phyloP scores from a whole-genome alignment of 805 yeast species.

The Candida krabiensis region DNA sequence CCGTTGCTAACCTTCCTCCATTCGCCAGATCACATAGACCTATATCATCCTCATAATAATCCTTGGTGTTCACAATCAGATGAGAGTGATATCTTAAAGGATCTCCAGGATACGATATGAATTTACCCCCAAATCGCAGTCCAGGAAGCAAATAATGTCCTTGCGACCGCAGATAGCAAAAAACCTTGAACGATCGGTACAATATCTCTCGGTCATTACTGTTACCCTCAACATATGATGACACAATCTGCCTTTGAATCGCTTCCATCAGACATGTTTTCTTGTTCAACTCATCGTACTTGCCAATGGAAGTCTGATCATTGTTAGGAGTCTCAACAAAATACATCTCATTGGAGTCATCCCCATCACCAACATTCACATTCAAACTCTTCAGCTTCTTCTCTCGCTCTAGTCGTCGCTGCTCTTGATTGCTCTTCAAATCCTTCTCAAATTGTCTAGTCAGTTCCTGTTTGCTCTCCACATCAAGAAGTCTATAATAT shows the following conservation, averaged over 20 bases:
- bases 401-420: constrained; percentile 11
- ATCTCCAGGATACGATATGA: constrained; percentile 92
- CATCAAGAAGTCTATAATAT: constrained; percentile 2
- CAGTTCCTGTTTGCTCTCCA: constrained; percentile 3
- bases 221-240: constrained; percentile 1
- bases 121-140: constrained; percentile 85
- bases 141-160: constrained; percentile 73
- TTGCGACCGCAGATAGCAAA: constrained; percentile 20
- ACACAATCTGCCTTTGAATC: constrained; percentile 6
- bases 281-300: neutral
- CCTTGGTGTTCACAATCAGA: constrained; percentile 58
- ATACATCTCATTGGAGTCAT: constrained; percentile 10
- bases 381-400: constrained; percentile 5
- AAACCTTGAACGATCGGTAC: constrained; percentile 19
- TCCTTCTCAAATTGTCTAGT: constrained; percentile 9
- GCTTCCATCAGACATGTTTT: constrained; percentile 1
- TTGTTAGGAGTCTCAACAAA: constrained; percentile 22
- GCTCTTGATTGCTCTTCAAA: constrained; percentile 2
- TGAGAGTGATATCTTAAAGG: constrained; percentile 91
- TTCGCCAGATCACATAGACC: constrained; percentile 61
- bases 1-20: constrained; percentile 91
- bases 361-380: neutral
- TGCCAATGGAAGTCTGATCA: constrained; percentile 4
- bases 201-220: constrained; percentile 6
- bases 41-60: constrained; percentile 50